Evolutionary conservation across 208 protist genomes (phyloP).

Genomic region (Leptomonas pyrrhocoris): DNA sequence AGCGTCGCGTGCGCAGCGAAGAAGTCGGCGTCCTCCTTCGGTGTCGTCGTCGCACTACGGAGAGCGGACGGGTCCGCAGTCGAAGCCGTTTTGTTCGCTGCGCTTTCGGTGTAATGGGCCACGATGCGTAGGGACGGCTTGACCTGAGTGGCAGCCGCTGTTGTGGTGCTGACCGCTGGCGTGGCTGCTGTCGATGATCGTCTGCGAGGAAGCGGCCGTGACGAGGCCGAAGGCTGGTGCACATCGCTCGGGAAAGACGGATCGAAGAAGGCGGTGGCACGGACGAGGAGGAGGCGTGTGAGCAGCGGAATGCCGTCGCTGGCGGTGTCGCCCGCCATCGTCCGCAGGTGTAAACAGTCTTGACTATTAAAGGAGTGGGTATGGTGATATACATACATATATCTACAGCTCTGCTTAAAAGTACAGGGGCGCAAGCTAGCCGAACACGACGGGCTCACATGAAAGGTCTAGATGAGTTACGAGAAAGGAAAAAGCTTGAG

Average conservation of each 20-base stretch:
- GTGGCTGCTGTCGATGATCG: background rate
- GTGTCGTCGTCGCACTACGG: constrained; percentile 16
- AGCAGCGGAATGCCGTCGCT: constrained; percentile 33
- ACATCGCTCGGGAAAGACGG: constrained; percentile 12
- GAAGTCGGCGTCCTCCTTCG: constrained; percentile 32
- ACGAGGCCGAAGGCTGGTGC: background rate
- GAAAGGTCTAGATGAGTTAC: too few relatives aligned
- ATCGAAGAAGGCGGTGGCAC: constrained; percentile 21
- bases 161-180: background rate
- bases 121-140: constrained; percentile 25
- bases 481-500: background rate
- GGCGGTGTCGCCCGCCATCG: constrained; percentile 3
- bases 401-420: too few relatives aligned
- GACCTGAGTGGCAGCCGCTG: background rate
- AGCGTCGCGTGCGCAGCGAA: constrained; percentile 27
- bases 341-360: too few relatives aligned
- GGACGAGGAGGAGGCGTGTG: constrained; percentile 29
- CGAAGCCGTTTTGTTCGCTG: background rate
- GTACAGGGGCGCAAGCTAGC: too few relatives aligned
- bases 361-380: too few relatives aligned
- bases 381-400: too few relatives aligned
- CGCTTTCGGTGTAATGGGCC: constrained; percentile 19
- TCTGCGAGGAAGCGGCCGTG: background rate
- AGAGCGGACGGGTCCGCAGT: background rate
- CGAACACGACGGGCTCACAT: too few relatives aligned